phyloP scores from a whole-genome alignment of 306 rosid species.

The Potentilla sterilis region DNA sequence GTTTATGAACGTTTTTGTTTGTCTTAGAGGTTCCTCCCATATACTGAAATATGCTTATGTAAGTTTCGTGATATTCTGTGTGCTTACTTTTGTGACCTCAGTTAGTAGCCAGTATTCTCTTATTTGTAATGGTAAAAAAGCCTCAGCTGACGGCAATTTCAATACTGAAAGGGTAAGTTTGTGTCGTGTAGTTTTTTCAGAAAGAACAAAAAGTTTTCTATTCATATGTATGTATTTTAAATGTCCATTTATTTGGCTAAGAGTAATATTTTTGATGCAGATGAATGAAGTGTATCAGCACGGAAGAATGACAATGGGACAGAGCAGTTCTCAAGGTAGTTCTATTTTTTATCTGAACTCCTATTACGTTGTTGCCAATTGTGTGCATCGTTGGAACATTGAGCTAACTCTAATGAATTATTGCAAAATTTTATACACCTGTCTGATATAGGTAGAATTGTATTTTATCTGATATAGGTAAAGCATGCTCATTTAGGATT shows the following conservation, averaged over 20 bases:
- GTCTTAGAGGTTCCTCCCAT: not conserved
- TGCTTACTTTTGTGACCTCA: constrained; percentile 37
- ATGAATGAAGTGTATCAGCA: constrained; percentile 40
- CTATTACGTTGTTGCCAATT: constrained; percentile 10
- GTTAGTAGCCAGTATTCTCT: constrained; percentile 38
- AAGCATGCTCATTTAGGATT: constrained; percentile 28
- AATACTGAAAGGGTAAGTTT: constrained; percentile 45
- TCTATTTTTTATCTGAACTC: not conserved
- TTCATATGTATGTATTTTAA: not conserved
- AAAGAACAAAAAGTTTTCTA: not conserved
- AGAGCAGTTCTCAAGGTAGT: constrained; percentile 58
- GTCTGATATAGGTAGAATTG: constrained; percentile 6
- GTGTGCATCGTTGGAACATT: constrained; percentile 13
- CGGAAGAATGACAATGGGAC: constrained; percentile 35
- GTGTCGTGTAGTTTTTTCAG: constrained; percentile 13
- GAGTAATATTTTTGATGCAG: constrained; percentile 36
- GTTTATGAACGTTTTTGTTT: constrained; percentile 2
- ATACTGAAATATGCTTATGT: constrained; percentile 23
- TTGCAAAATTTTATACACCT: constrained; percentile 7
- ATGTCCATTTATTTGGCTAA: constrained; percentile 9
- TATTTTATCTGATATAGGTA: constrained; percentile 1
- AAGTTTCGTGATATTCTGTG: constrained; percentile 15
- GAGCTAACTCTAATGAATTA: constrained; percentile 6
- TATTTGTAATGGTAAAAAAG: constrained; percentile 32
- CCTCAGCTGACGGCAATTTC: constrained; percentile 37